Conservation (phyloP, 2,329 filamentous ascomycete genomes). For the Pseudogymnoascus sp. region DNA sequence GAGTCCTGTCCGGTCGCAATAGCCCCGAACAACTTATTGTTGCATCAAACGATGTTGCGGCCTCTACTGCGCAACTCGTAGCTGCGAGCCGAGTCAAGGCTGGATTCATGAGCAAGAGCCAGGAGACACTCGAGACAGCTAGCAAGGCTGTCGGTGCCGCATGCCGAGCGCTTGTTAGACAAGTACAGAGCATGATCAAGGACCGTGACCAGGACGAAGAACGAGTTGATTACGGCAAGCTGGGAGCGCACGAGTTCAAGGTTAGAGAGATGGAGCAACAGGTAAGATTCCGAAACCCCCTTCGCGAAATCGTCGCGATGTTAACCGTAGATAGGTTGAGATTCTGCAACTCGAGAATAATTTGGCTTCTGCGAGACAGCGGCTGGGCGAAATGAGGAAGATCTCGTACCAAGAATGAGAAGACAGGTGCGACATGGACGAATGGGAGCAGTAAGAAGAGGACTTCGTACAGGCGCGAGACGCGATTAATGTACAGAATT, state of each 20-base stretch:
- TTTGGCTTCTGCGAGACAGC: conserved; percentile 66
- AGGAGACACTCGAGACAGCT: conserved; percentile 82
- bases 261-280: conserved; percentile 99
- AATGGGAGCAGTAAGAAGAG: neutral
- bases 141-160: conserved; percentile 88
- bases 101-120: conserved; percentile 94
- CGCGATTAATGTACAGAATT: neutral
- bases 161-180: conserved; percentile 77
- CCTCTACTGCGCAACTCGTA: conserved; percentile 91
- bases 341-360: conserved; percentile 92
- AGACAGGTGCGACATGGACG: neutral
- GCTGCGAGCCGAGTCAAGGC: conserved; percentile 95
- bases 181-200: conserved; percentile 91
- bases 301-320: neutral
- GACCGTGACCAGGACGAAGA: conserved; percentile 77
- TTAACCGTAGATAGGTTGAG: conserved; percentile 59
- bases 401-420: conserved; percentile 27
- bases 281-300: conserved; percentile 45
- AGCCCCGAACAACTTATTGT: conserved; percentile 96
- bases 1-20: conserved; percentile 84
- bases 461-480: neutral
- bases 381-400: conserved; percentile 85
- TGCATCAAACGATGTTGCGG: conserved; percentile 92
- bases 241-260: conserved; percentile 95
- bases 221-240: conserved; percentile 74